Percentiles rank a stretch among this genome's conserved stretches.
phyloP scores from a whole-genome alignment of 352 stramenopile genomes.

The Pythium apleroticum region DNA sequence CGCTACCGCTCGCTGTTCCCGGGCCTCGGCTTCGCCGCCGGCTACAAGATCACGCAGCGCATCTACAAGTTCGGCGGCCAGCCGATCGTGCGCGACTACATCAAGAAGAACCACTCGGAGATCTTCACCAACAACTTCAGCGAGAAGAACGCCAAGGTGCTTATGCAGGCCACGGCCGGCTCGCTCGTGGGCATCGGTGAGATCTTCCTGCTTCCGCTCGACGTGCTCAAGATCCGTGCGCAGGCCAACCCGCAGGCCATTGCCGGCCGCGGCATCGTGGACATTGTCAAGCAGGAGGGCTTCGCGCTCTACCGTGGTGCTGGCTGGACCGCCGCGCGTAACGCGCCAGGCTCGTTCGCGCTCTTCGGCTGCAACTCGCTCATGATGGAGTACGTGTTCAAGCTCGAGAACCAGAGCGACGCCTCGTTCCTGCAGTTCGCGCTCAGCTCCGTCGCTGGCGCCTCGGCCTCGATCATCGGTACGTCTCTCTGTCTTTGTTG shows the following conservation, averaged over 20 bases:
- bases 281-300: conserved; percentile 93
- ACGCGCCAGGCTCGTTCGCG: conserved; percentile 94
- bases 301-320: conserved; percentile 90
- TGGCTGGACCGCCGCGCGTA: conserved; percentile 91
- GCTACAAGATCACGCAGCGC: conserved; percentile 96
- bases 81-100: conserved; percentile 92
- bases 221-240: conserved; percentile 96
- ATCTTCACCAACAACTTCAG: conserved; percentile 90
- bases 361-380: conserved; percentile 92
- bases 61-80: conserved; percentile 98
- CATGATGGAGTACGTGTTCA: conserved; percentile 90
- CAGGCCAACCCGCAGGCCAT: conserved; percentile 94
- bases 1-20: conserved; percentile 91
- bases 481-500: conserved; percentile 18
- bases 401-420: conserved; percentile 88
- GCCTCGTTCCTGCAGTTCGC: conserved; percentile 93
- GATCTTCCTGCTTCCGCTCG: conserved; percentile 93
- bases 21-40: conserved; percentile 91
- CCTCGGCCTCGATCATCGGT: conserved; percentile 83
- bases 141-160: conserved; percentile 91
- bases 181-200: conserved; percentile 94
- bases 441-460: conserved; percentile 82
- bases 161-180: conserved; percentile 92
- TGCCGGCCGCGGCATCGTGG: conserved; percentile 85
- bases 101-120: conserved; percentile 86